Evolutionary conservation across 495 filamentous ascomycete species (phyloP), one percentile per base, ranked within the genome.

Genomic region (Bathelium albidoporum): DNA sequence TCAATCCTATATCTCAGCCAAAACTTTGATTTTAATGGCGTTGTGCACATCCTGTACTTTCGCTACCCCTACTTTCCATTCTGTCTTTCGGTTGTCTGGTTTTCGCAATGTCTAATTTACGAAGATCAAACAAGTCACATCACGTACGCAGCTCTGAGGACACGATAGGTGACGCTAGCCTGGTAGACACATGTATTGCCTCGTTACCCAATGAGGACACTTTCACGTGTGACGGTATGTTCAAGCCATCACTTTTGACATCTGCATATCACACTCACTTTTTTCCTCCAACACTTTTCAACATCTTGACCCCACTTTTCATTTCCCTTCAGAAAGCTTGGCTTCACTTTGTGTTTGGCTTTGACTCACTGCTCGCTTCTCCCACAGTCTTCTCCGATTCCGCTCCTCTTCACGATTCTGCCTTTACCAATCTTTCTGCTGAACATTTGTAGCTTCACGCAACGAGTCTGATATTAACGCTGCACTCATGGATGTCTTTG

Each of bases 401-500:
- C 34, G 34, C 34, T 39, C 14, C n/a, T 39, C 34, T 39, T 39
- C 14, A 39, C 34, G 5, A 5, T 39, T 39, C 34, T 39, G n/a
- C n/a, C n/a, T n/a, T n/a, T n/a, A n/a, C n/a, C n/a, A n/a, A n/a
- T n/a, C n/a, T n/a, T n/a, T n/a, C n/a, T n/a, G n/a, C n/a, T n/a
- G n/a, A n/a, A n/a, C n/a, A n/a, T n/a, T 14, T 39, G 14, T n/a
- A 49, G 20, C 20, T 22, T 49, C 44, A 49, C 14, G 14, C 20
- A 5, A 49, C 11, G 20, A 29, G 20, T 9, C 29, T 28, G 29
- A n/a, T 9, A 24, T 29, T 16, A 11, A 9, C 2, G 2, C 49
- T 16, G 24, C 24, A n/a, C 4, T 49, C 22, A 52, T 67, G 58
- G 58, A 61, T 11, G 59, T 22, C 14, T 62, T 67, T 24, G 62